phyloP scores from a whole-genome alignment of 257 asterid species.

The Lantana camara region DNA sequence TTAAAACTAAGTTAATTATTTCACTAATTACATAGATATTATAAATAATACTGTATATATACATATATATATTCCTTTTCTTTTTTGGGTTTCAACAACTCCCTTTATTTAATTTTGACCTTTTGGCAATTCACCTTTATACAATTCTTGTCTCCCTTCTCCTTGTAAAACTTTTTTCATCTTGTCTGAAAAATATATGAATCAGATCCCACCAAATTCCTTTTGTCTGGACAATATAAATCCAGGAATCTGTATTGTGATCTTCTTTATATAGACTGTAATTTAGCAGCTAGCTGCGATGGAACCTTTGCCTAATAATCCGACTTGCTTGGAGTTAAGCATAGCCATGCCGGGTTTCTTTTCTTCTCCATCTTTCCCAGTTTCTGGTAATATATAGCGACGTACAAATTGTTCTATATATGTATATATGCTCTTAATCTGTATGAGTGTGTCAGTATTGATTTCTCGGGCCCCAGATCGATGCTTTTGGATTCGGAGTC shows the following conservation, averaged over 20 bases:
- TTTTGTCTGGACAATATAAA: constrained; percentile 25
- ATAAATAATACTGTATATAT: not conserved
- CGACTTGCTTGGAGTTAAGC: constrained; percentile 57
- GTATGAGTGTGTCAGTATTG: not conserved
- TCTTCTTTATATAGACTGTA: not conserved
- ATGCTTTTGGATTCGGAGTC: too few relatives aligned
- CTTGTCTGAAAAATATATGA: constrained; percentile 21
- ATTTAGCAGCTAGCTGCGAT: constrained; percentile 26
- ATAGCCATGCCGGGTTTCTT: constrained; percentile 63
- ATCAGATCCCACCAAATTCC: constrained; percentile 32
- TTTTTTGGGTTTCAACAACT: constrained; percentile 38
- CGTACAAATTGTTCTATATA: not conserved
- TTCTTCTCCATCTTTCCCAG: constrained; percentile 52
- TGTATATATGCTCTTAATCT: not conserved
- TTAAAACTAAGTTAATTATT: too few relatives aligned
- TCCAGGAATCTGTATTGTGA: not conserved
- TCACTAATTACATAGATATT: too few relatives aligned
- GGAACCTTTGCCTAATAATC: constrained; percentile 45
- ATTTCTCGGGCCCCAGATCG: too few relatives aligned
- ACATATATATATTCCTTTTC: not conserved
- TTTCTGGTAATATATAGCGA: constrained; percentile 48
- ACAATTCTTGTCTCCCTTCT: constrained; percentile 33
- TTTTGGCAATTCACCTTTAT: constrained; percentile 39
- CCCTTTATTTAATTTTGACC: constrained; percentile 41
- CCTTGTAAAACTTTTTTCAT: constrained; percentile 32